phyloP scores from a whole-genome alignment of 495 filamentous ascomycete genomes.

The Neurospora pannonica region DNA sequence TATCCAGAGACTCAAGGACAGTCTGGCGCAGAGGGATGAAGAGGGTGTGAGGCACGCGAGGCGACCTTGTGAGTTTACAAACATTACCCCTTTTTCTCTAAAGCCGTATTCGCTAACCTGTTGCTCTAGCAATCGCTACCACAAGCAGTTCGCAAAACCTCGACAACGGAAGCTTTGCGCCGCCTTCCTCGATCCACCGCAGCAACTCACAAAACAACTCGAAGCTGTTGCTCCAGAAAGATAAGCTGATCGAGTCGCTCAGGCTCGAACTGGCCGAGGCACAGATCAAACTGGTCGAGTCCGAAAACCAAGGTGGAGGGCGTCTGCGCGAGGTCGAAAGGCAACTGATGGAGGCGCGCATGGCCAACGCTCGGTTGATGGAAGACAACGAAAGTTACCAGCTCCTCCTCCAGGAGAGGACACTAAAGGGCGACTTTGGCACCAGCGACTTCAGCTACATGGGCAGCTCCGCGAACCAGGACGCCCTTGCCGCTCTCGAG shows the following conservation, averaged over 20 bases:
- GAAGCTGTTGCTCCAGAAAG: constrained; percentile 83
- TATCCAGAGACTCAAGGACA: constrained; percentile 85
- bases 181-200: constrained; percentile 69
- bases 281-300: constrained; percentile 90
- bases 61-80: constrained; percentile 48
- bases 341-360: constrained; percentile 75
- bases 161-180: constrained; percentile 71
- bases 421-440: constrained; percentile 85
- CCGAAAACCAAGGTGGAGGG: constrained; percentile 84
- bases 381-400: constrained; percentile 99
- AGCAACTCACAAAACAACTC: constrained; percentile 79
- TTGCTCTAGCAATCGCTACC: constrained; percentile 29
- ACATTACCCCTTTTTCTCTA: background rate
- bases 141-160: constrained; percentile 43
- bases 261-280: constrained; percentile 86
- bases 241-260: constrained; percentile 88
- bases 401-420: constrained; percentile 83
- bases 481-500: constrained; percentile 47
- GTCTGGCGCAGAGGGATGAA: constrained; percentile 60
- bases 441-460: constrained; percentile 72
- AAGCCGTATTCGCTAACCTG: constrained; percentile 2
- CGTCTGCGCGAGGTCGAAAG: constrained; percentile 80
- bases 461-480: constrained; percentile 42
- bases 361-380: constrained; percentile 91
- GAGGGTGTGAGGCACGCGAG: constrained; percentile 58